Percentiles rank a stretch among this genome's conserved stretches.
phyloP scores from a whole-genome alignment of 2,329 filamentous ascomycete species.

The Chalaropsis ovoidea region DNA sequence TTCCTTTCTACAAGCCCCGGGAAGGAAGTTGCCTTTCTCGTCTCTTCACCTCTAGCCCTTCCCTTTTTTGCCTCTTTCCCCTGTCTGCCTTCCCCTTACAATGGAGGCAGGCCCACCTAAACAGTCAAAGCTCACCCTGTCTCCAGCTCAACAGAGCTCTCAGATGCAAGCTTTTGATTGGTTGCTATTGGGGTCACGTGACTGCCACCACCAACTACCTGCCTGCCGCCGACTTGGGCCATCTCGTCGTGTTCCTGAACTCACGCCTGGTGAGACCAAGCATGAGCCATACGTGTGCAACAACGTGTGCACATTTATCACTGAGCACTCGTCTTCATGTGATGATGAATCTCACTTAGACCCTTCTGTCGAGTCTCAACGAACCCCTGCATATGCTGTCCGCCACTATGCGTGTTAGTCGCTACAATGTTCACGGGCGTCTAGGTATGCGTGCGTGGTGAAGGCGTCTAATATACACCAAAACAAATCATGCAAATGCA shows the following conservation, averaged over 20 bases:
- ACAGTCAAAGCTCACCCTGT: not conserved
- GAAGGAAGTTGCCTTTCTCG: constrained; percentile 10
- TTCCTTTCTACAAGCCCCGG: constrained; percentile 6
- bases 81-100: no score
- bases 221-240: no score
- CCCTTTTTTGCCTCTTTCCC: not conserved
- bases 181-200: not conserved
- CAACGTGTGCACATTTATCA: not conserved
- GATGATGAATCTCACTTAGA: not conserved
- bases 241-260: no score
- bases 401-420: no score
- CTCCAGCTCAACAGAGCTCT: not conserved
- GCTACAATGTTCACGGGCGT: not conserved
- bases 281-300: no score
- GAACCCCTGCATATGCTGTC: not conserved
- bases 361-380: not conserved
- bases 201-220: not conserved
- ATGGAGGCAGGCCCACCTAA: not conserved
- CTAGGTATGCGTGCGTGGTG: not conserved
- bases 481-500: not conserved
- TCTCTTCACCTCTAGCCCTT: not conserved
- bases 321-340: not conserved
- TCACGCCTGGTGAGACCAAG: no score
- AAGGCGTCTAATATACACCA: not conserved
- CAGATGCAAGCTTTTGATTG: not conserved